Evolutionary conservation across 129 eudicot species (phyloP).

Genomic region (Arctium minus): DNA sequence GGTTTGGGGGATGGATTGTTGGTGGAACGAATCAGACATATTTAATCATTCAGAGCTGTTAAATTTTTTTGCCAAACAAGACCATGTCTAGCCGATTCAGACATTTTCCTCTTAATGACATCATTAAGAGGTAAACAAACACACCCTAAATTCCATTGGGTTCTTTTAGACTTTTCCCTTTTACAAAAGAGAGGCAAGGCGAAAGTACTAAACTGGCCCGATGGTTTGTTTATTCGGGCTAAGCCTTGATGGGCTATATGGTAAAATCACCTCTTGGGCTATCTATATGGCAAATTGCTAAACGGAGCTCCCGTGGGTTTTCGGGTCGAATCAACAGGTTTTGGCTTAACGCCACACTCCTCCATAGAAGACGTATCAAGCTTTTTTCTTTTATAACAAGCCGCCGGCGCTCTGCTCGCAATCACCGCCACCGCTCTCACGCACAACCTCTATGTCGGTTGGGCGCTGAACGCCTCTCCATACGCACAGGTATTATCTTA

Average conservation of each 20-base stretch:
- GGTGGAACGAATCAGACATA: too few species aligned
- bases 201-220: neutral
- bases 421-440: conserved; percentile 6
- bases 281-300: neutral
- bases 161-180: too few species aligned
- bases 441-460: conserved; percentile 7
- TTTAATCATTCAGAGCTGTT: too few species aligned
- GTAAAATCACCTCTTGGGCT: neutral
- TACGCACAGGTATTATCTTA: conserved; percentile 10
- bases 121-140: too few species aligned
- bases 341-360: conserved; percentile 11
- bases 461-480: conserved; percentile 4
- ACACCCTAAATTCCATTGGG: too few species aligned
- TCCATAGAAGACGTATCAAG: conserved; percentile 4
- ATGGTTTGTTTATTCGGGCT: neutral
- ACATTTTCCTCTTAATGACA: too few species aligned
- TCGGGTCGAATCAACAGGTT: conserved; percentile 12
- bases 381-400: neutral
- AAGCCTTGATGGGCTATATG: neutral
- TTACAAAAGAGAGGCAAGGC: too few species aligned
- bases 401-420: conserved; percentile 27
- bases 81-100: too few species aligned
- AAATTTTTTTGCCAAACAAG: too few species aligned
- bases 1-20: too few species aligned
- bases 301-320: neutral